Base-by-base conservation (phyloP, 2,329 filamentous ascomycete species). In the Raffaelea albimanens region DNA sequence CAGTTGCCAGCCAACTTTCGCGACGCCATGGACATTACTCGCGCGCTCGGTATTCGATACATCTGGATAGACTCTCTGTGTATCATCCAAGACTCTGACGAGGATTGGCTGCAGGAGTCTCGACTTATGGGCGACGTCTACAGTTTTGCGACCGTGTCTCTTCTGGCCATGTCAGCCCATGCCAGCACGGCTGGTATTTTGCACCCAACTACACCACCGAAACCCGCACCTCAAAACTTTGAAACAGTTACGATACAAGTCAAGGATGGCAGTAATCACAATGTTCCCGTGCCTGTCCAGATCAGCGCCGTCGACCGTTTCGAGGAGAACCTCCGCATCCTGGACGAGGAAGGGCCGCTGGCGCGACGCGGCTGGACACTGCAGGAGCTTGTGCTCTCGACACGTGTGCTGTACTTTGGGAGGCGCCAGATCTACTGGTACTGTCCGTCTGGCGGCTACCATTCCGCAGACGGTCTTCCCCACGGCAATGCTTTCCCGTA, bases 1-100 rank as follows among this genome's bases (percentile, higher is more conserved):
- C 9, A 34, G 2, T 19, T 47, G 16, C 42, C 42, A 2, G 18
- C 43, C n/a, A 49, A 48, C 4, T 47, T 50, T 23, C 46, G 43
- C 11, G 50, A 52, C 20, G 52, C 50, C 40, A 34, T 54, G 19
- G 23, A 13, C 1, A 16, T 53, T 4, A 45, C 48, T 1, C 22
- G 34, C 2, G 8, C n/a, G 7, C 39, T 55, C 2, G 50, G 43
- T 5, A 34, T 53, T 5, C 38, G 18, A 2, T 53, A 52, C 25
- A 2, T 55, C 2, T 55, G 36, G 20, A 33, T 45, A 14, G 43
- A 78, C 77, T 57, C 44, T 9, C n/a, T 49, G 5, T 51, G 40
- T n/a, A 48, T 44, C 39, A n/a, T 44, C 1, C 44, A 46, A 14
- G 48, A 43, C 23, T 31, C 33, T 13, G 39, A 21, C 1, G 34